A percentile compares a stretch with the other conserved stretches of the same genome.
Conservation (phyloP, 352 stramenopile genomes). For the Hyaloperonospora arabidopsidis region DNA sequence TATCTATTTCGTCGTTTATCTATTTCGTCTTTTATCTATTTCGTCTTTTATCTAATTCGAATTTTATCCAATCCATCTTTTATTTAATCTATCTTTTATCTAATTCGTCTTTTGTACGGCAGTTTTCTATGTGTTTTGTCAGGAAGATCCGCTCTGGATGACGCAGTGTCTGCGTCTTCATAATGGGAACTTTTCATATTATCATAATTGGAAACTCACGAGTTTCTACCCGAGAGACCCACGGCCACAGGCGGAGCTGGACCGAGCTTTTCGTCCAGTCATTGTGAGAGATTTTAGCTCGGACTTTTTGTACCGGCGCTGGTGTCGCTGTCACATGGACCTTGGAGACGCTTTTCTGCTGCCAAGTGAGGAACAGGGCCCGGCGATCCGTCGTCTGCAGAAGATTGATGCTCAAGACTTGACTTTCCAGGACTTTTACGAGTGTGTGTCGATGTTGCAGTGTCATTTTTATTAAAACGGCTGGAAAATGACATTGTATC, state of each 20-base stretch:
- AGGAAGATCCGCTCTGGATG: conserved; percentile 81
- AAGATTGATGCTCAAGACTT: conserved; percentile 52
- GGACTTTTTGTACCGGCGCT: conserved; percentile 83
- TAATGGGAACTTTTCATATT: conserved; percentile 57
- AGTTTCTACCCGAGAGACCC: conserved; percentile 65
- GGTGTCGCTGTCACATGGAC: conserved; percentile 73
- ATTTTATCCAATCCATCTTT: too few relatives aligned
- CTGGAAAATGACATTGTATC: background rate
- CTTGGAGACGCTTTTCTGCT: conserved; percentile 46
- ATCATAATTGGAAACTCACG: conserved; percentile 64
- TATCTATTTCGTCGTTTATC: background rate
- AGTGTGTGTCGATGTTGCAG: conserved; percentile 30
- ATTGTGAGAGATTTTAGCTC: conserved; percentile 42
- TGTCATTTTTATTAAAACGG: background rate
- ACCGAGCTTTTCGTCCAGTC: conserved; percentile 20
- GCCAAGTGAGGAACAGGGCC: conserved; percentile 33
- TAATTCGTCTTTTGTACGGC: background rate
- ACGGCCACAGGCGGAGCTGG: conserved; percentile 22
- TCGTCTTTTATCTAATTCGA: background rate
- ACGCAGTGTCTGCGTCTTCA: conserved; percentile 65
- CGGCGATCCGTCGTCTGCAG: conserved; percentile 38
- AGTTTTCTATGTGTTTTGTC: conserved; percentile 78
- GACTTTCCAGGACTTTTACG: conserved; percentile 63
- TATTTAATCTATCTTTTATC: too few relatives aligned
- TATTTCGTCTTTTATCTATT: background rate